Evolutionary conservation across 257 asterid species (phyloP), one percentile per base, ranked within the genome.

Genomic region (Nicotiana tabacum): DNA sequence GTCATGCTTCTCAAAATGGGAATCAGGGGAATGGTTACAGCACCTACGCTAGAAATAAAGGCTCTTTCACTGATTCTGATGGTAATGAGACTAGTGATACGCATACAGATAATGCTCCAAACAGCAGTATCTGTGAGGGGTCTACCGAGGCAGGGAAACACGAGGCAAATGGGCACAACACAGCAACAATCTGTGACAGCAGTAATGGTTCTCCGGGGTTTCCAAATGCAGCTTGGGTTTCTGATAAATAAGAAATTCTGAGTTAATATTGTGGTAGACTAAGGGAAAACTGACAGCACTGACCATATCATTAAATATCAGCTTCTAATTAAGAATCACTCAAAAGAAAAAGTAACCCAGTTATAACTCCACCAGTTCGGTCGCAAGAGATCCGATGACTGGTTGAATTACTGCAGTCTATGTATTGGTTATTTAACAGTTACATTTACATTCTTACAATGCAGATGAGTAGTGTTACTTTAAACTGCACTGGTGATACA

Each of bases 11-110:
- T 60, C 96, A 89, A 51, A 92, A 91, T 78, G 94, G 97, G 57
- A 92, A 83, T 83, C 97, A 90, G 81, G 92, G 90, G 56, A 93
- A 95, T 87, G 96, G 95, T 51, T 95, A 91, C 84, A 91, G 94
- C 82, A 95, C 91, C 37, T 88, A 91, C 77, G 86, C 93, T 77
- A 87, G 91, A 55, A 87, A 64, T 86, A 98, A 91, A 70, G 95
- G 94, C 32, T 83, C 84, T 74, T 27, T 7, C 16, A 7, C 39
- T 3, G 62, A 74, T 74, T 74, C 43, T 27, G 93, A 92, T 83
- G 97, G 95, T 29, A 90, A 85, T 70, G 91, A 83, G 60, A 87
- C 90, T 83, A 86, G 86, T 72, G 90, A 89, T 88, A 93, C 93
- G 56, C 95, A 92, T 11, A 92, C 93, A 77, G 89, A 86, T 24